phyloP scores from a whole-genome alignment of 2,329 filamentous ascomycete genomes.

The Bipolaris sorokiniana region DNA sequence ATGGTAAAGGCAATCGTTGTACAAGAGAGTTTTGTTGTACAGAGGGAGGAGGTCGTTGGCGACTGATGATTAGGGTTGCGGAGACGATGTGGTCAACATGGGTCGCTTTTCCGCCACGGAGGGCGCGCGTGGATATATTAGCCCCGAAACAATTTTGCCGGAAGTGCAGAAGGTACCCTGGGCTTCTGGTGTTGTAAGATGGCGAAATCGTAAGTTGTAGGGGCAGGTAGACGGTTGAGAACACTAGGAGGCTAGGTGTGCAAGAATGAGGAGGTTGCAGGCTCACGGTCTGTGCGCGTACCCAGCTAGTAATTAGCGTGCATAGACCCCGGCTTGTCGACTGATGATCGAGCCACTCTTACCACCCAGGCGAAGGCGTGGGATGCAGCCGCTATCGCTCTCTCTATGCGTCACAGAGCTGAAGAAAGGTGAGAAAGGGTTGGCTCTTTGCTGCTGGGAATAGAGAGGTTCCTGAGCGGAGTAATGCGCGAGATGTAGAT shows the following conservation, averaged over 20 bases:
- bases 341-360: conserved; percentile 27
- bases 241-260: conserved; percentile 33
- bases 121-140: conserved; percentile 20
- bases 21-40: conserved; percentile 19
- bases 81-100: conserved; percentile 34
- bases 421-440: not conserved
- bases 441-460: no score
- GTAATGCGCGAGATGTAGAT: conserved; percentile 11
- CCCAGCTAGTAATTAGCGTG: conserved; percentile 18
- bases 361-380: conserved; percentile 3
- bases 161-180: conserved; percentile 26
- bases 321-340: conserved; percentile 20
- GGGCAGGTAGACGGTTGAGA: conserved; percentile 24
- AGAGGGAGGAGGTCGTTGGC: conserved; percentile 28
- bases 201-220: conserved; percentile 15
- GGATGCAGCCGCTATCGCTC: not conserved
- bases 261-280: conserved; percentile 23
- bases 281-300: conserved; percentile 18
- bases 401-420: not conserved
- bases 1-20: conserved; percentile 23
- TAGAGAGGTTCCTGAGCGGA: not conserved
- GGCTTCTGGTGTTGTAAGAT: conserved; percentile 3
- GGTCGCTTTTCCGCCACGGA: conserved; percentile 38
- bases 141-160: conserved; percentile 31
- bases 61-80: conserved; percentile 33